phyloP scores from a whole-genome alignment of 257 asterid species.

The Lantana camara region DNA sequence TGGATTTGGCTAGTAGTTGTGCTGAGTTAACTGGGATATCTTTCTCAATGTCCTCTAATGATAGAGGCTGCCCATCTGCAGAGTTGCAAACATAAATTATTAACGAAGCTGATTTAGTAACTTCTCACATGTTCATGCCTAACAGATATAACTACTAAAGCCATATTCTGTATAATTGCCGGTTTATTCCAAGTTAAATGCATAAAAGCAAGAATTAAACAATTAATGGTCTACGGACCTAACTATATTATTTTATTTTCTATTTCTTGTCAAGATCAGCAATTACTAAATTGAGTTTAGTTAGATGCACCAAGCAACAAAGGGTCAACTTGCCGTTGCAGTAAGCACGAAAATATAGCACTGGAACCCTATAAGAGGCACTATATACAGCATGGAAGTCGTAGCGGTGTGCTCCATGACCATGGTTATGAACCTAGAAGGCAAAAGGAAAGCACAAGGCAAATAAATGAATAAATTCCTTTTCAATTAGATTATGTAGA shows the following conservation, averaged over 20 bases:
- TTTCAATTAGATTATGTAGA: neutral
- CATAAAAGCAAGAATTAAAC: too few species aligned
- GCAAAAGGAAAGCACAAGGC: slow-evolving; percentile 20
- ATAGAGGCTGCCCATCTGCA: slow-evolving; percentile 84
- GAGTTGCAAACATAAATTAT: slow-evolving; percentile 13
- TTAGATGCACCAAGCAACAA: neutral
- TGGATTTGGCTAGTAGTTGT: slow-evolving; percentile 48
- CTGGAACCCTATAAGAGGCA: slow-evolving; percentile 82
- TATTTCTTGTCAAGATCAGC: too few species aligned
- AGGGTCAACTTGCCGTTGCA: slow-evolving; percentile 51
- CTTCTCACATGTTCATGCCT: too few species aligned
- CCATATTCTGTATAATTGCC: too few species aligned
- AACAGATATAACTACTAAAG: too few species aligned
- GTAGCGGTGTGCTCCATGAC: slow-evolving; percentile 47
- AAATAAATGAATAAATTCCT: neutral
- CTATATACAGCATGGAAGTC: slow-evolving; percentile 78
- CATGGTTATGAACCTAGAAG: slow-evolving; percentile 51
- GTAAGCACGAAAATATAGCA: slow-evolving; percentile 82
- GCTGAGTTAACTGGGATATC: slow-evolving; percentile 56
- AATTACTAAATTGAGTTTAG: too few species aligned
- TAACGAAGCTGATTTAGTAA: neutral
- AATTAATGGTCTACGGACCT: too few species aligned
- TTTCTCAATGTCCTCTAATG: slow-evolving; percentile 57
- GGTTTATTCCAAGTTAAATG: too few species aligned
- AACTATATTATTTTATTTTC: too few species aligned